Conservation (phyloP, 768 basidiomycete genomes). For the Suillus occidentalis region DNA sequence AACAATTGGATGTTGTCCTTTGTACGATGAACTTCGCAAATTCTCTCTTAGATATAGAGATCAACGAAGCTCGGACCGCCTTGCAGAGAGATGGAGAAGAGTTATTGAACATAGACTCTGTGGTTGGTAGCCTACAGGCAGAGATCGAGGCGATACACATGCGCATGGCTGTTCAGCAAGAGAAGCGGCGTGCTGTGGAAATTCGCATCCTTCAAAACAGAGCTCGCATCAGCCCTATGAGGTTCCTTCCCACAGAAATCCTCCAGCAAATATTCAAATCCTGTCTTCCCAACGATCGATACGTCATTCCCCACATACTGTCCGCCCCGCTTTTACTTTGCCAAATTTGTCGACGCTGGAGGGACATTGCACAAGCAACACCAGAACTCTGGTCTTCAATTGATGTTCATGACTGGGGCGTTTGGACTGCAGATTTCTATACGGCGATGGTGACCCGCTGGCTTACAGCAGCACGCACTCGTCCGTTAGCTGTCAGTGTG, state of each 20-base stretch:
- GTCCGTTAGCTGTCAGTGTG: constrained; percentile 24
- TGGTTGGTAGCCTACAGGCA: neutral
- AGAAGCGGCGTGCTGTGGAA: constrained; percentile 18
- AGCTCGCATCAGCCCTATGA: constrained; percentile 30
- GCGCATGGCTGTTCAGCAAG: constrained; percentile 21
- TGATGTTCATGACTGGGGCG: constrained; percentile 26
- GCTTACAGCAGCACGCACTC: constrained; percentile 20
- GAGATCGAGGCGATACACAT: constrained; percentile 3
- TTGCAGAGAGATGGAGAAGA: constrained; percentile 1
- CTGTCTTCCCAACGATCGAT: constrained; percentile 26
- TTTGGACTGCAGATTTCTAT: constrained; percentile 29
- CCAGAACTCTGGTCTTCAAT: constrained; percentile 35
- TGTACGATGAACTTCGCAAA: neutral
- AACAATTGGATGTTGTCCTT: neutral
- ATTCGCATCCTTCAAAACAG: constrained; percentile 21
- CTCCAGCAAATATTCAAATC: constrained; percentile 32
- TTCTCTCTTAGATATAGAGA: neutral
- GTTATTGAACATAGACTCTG: neutral
- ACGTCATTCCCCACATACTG: constrained; percentile 20
- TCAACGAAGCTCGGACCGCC: neutral
- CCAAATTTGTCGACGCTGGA: constrained; percentile 35
- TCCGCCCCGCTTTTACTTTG: constrained; percentile 34
- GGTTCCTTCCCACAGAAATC: constrained; percentile 30
- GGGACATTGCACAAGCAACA: constrained; percentile 26
- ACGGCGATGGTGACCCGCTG: constrained; percentile 25